Percentiles rank a stretch among this genome's conserved stretches.
Evolutionary conservation across 768 basidiomycete genomes (phyloP).

Genomic region (Boletus pseudopeckii): DNA sequence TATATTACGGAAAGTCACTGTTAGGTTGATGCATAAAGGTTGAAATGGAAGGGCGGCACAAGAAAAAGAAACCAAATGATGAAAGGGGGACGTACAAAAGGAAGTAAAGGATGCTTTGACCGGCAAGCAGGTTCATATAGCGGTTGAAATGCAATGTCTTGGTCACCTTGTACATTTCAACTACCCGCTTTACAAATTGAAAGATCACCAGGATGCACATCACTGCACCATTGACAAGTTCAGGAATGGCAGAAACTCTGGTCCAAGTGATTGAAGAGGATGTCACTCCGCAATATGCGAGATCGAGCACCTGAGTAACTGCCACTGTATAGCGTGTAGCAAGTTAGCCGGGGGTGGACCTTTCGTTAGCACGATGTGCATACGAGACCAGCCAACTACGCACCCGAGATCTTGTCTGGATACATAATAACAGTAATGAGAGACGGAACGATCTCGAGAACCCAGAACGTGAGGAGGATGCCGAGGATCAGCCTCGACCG

Average conservation of each 20-base stretch:
- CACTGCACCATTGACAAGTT: not conserved
- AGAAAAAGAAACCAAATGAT: not conserved
- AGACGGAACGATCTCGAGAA: not conserved
- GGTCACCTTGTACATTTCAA: constrained; percentile 3
- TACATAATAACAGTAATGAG: not conserved
- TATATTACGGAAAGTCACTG: not conserved
- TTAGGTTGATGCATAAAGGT: not conserved
- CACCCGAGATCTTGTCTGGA: not conserved
- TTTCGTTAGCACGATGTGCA: not conserved
- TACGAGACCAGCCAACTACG: not conserved
- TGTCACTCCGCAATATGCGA: not conserved
- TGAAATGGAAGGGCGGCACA: not conserved
- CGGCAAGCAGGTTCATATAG: constrained; percentile 4
- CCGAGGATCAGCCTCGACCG: constrained; percentile 8
- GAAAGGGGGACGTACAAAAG: constrained; percentile 5
- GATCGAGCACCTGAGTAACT: not conserved
- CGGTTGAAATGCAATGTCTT: constrained; percentile 5
- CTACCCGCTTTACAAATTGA: not conserved
- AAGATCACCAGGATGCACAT: constrained; percentile 4
- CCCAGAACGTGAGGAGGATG: constrained; percentile 8
- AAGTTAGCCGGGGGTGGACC: not conserved
- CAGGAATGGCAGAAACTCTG: not conserved
- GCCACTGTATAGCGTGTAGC: not conserved
- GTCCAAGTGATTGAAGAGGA: constrained; percentile 2
- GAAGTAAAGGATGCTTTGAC: constrained; percentile 10